Conservation (phyloP, 306 rosid species). For the Acacia melanoxylon region DNA sequence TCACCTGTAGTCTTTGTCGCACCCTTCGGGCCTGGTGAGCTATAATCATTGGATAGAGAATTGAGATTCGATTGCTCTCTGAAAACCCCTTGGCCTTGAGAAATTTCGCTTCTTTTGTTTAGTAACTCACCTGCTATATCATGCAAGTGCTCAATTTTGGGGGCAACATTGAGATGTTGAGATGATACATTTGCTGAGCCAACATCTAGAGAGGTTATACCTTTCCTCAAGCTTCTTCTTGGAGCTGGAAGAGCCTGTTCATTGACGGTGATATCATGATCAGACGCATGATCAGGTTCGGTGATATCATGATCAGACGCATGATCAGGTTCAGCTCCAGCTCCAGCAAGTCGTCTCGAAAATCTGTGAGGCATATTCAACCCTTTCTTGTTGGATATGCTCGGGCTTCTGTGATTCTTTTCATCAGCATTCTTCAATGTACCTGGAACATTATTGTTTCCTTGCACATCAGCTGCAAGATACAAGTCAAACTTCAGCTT, state of each 20-base stretch:
- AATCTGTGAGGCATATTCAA: conserved; percentile 49
- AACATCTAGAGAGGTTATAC: conserved; percentile 36
- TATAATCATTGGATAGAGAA: conserved; percentile 39
- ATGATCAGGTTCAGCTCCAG: conserved; percentile 54
- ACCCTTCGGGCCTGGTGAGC: conserved; percentile 51
- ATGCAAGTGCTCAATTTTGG: conserved; percentile 25
- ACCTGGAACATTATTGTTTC: conserved; percentile 29
- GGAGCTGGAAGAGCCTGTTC: conserved; percentile 46
- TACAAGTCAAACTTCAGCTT: conserved; percentile 25
- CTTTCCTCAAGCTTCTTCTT: conserved; percentile 39
- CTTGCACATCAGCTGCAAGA: conserved; percentile 36
- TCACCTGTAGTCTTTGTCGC: conserved; percentile 50
- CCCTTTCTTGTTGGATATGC: conserved; percentile 46
- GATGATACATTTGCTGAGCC: conserved; percentile 36
- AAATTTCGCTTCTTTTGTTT: conserved; percentile 28
- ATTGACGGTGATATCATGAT: conserved; percentile 27
- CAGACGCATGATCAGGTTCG: conserved; percentile 44
- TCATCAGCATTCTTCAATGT: conserved; percentile 19
- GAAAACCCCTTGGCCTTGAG: conserved; percentile 34
- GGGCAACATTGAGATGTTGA: conserved; percentile 28
- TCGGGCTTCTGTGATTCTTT: conserved; percentile 26
- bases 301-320: conserved; percentile 27
- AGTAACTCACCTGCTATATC: conserved; percentile 26
- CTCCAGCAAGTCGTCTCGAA: conserved; percentile 77
- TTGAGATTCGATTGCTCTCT: conserved; percentile 38